Base-by-base conservation (phyloP, 768 basidiomycete genomes). In the Pulveroboletus sp. region DNA sequence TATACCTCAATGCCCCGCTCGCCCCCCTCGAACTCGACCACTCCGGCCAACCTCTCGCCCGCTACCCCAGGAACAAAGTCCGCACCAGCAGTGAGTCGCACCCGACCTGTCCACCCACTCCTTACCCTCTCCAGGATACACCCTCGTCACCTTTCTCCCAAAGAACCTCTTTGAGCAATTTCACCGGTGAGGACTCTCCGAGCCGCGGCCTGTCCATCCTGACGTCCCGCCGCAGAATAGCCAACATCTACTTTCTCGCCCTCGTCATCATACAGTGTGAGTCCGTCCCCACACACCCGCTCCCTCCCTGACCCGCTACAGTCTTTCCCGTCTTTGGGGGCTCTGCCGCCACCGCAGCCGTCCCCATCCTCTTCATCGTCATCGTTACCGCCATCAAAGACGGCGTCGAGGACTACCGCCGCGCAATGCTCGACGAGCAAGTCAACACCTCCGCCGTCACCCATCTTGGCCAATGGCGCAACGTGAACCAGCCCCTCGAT, bases 131-230 rank as follows among this genome's bases (percentile, higher is more conserved):
- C 8, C 63, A 93, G 91, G 94, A 69, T 98, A 97, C 70, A 95
- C 93, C 23, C 67, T 90, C 41, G 42, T 96, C 43, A 89, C 92
- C 1, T 98, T 97, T 64, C 59, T 98, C 37, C 94, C 94, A 10
- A 93, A 90, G 78, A 96, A 97, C 65, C 69, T 98, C 56, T 90
- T 83, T 57, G 93, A 97, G 69, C 95, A 99, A 64, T 99, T 98
- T 64, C 78, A 90, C 53, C 79, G 94, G 85, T 86, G 53, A 56
- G 80, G 61, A 17, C 6, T 12, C 27, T 29, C 27, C 12, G 27
- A 29, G n/a, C n/a, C n/a, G n/a, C n/a, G n/a, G n/a, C 27, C 27
- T 12, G 27, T 12, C 6, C 27, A 6, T n/a, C 4, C 22, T 27
- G 40, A 60, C 41, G 46, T 36, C 10, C 17, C 24, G 12, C 26